phyloP scores from a whole-genome alignment of 139 green algal species.

The Chlorella sp. region DNA sequence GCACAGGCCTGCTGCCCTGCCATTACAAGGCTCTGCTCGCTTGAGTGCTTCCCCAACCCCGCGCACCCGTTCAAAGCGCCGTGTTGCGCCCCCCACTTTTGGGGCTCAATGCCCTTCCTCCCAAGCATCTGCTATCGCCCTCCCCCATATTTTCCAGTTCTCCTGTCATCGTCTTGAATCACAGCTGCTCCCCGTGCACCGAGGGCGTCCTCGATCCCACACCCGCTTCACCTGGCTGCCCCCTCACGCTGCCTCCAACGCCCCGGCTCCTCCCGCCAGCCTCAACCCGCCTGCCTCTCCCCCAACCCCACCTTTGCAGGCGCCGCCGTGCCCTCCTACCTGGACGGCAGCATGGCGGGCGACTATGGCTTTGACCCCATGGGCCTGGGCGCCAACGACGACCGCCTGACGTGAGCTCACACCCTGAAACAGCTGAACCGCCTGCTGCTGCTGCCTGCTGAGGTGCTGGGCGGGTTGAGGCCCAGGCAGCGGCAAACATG shows the following conservation, averaged over 20 bases:
- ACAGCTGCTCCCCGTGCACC: no score
- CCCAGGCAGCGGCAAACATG: neutral
- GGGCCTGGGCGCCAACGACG: constrained; percentile 60
- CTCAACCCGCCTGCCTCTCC: neutral
- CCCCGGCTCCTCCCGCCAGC: neutral
- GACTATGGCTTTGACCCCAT: constrained; percentile 84
- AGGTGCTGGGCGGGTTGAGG: neutral
- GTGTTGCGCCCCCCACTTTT: neutral
- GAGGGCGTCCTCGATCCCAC: no score
- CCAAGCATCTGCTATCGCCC: no score
- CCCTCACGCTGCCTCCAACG: neutral
- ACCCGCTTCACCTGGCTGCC: neutral
- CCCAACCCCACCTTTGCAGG: neutral
- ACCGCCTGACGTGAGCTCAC: constrained; percentile 22
- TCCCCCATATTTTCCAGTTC: no score
- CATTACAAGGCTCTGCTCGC: neutral
- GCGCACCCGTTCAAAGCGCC: neutral
- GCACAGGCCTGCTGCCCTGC: neutral
- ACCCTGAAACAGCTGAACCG: neutral
- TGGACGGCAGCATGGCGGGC: constrained; percentile 25
- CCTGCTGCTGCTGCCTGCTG: neutral
- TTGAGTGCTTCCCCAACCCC: no score
- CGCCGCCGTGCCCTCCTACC: constrained; percentile 6
- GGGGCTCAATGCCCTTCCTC: neutral
- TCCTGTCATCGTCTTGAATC: no score